phyloP scores from a whole-genome alignment of 306 rosid species.

The Amphicarpaea edgeworthii region DNA sequence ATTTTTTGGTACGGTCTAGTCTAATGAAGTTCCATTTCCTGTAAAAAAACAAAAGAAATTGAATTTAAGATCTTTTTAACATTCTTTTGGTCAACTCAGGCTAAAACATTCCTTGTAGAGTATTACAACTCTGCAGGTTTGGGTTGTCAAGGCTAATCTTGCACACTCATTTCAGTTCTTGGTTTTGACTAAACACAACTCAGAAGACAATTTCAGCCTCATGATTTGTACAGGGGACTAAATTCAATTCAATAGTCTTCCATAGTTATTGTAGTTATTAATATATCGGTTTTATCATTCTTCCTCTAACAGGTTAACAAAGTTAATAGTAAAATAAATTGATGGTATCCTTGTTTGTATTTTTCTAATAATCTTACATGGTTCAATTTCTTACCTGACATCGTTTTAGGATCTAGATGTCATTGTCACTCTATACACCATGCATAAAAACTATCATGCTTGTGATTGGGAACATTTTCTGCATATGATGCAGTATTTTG shows the following conservation, averaged over 20 bases:
- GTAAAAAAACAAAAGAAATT: not conserved
- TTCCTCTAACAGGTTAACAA: not conserved
- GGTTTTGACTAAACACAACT: not conserved
- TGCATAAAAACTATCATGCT: not conserved
- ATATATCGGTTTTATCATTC: not conserved
- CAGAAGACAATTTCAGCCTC: not conserved
- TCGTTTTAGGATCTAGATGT: not conserved
- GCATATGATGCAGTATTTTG: constrained; percentile 3
- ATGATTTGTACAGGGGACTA: not conserved
- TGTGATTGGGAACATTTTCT: not conserved
- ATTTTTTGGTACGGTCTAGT: not conserved
- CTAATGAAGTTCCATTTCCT: not conserved
- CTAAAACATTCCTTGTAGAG: not conserved
- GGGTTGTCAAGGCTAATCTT: not conserved
- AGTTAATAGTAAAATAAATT: not conserved
- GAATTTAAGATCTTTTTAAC: not conserved
- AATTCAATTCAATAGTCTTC: not conserved
- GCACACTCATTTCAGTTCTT: not conserved
- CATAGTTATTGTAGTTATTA: not conserved
- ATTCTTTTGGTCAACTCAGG: not conserved
- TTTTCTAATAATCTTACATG: not conserved
- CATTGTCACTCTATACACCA: not conserved
- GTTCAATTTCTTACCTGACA: not conserved
- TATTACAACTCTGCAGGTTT: not conserved
- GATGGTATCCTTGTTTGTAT: not conserved